A percentile compares a stretch with the other conserved stretches of the same genome.
Conservation (phyloP, 2,329 filamentous ascomycete genomes). For the Ophiocordyceps sinensis region DNA sequence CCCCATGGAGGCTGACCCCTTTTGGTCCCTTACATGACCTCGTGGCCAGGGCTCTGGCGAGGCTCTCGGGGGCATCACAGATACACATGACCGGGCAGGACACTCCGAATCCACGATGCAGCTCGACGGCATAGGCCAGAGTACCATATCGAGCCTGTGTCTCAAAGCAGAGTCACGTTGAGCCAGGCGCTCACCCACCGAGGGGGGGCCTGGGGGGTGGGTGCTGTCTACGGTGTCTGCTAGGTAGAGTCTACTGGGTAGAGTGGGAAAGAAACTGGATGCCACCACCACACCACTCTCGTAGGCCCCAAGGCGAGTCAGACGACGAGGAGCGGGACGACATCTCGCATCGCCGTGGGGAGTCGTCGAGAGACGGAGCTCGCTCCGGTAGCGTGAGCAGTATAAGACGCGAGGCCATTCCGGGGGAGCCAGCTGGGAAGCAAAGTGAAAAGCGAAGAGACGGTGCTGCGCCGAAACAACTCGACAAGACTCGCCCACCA, state of each 20-base stretch:
- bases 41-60: constrained; percentile 10
- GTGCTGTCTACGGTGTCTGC: no score
- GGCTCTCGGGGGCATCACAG: constrained; percentile 4
- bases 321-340: constrained; percentile 3
- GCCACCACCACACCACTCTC: constrained; percentile 1
- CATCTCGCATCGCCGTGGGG: neutral
- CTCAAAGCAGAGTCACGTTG: constrained; percentile 23
- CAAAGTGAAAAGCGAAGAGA: no score
- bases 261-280: constrained; percentile 2
- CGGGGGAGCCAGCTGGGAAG: no score
- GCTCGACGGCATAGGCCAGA: constrained; percentile 11
- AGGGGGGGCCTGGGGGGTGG: neutral
- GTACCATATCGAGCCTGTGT: constrained; percentile 17
- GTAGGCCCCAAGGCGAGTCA: constrained; percentile 2
- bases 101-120: constrained; percentile 13
- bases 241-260: no score
- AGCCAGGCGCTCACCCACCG: constrained; percentile 8
- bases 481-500: no score
- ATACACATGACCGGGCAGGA: constrained; percentile 12
- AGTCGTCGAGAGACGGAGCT: neutral
- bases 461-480: no score
- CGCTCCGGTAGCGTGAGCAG: neutral
- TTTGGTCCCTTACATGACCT: constrained; percentile 15
- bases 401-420: constrained; percentile 1
- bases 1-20: constrained; percentile 7